These are phyloP conservation scores for Rhynchosporium secalis DNA, from an alignment of 2,329 filamentous ascomycete species.

Conservation along the genomic window DNA sequence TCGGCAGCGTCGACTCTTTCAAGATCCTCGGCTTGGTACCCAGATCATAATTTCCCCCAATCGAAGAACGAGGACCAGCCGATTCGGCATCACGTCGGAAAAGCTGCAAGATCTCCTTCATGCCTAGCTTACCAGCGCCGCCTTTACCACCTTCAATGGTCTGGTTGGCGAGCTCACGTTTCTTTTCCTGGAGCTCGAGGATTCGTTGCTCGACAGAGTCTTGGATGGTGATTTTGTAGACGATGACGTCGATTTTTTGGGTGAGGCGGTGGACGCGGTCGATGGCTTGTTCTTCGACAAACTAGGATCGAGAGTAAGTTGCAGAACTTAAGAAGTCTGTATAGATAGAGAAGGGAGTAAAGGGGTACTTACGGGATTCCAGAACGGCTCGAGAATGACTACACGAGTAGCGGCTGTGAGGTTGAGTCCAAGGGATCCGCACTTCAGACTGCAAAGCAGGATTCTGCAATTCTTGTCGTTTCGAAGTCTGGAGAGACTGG, in stretches of 20 bases:
- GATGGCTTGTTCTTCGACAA: slow-evolving; percentile 98
- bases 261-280: slow-evolving; percentile 98
- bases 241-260: slow-evolving; percentile 89
- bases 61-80: slow-evolving; percentile 25
- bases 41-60: slow-evolving; percentile 29
- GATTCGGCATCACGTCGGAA: slow-evolving; percentile 53
- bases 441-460: slow-evolving; percentile 89
- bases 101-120: slow-evolving; percentile 90
- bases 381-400: slow-evolving; percentile 95
- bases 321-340: neutral
- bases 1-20: slow-evolving; percentile 28
- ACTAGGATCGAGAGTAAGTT: slow-evolving; percentile 50
- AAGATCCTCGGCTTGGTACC: slow-evolving; percentile 36
- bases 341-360: slow-evolving; percentile 7
- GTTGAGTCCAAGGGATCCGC: slow-evolving; percentile 89
- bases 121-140: slow-evolving; percentile 75
- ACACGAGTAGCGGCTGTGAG: slow-evolving; percentile 91
- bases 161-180: slow-evolving; percentile 85
- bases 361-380: slow-evolving; percentile 66
- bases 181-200: slow-evolving; percentile 90
- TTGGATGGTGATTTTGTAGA: slow-evolving; percentile 89
- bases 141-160: slow-evolving; percentile 83
- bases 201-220: slow-evolving; percentile 92
- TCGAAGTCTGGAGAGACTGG: slow-evolving; percentile 74
- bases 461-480: slow-evolving; percentile 75